phyloP scores from a whole-genome alignment of 2,329 filamentous ascomycete genomes.

The Dothistroma septosporum region DNA sequence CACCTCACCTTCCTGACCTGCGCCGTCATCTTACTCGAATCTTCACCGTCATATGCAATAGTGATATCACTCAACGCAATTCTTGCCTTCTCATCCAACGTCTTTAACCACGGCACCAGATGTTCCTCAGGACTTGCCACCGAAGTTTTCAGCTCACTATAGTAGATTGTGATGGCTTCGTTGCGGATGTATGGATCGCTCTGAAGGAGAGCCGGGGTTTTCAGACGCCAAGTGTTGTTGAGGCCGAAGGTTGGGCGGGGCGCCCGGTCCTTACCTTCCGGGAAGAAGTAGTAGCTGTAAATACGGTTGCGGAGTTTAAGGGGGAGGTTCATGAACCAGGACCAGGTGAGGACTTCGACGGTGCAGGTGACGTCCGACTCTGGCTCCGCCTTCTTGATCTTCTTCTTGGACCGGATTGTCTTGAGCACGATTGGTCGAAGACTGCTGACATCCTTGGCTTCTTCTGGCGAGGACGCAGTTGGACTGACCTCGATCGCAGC shows the following conservation, averaged over 20 bases:
- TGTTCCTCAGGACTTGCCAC: neutral
- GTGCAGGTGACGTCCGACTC: neutral
- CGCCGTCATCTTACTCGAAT: neutral
- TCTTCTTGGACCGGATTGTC: neutral
- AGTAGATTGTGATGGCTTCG: slow-evolving; percentile 6
- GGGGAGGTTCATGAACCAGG: slow-evolving; percentile 1
- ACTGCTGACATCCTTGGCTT: neutral
- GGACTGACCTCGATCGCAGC: neutral
- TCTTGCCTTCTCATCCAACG: neutral
- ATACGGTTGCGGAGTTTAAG: neutral
- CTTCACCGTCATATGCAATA: neutral
- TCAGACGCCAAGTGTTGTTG: neutral
- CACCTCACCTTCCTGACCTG: neutral
- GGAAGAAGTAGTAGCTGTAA: slow-evolving; percentile 1
- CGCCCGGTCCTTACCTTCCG: slow-evolving; percentile 3
- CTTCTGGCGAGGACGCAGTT: too few species aligned
- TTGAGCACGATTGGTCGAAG: neutral
- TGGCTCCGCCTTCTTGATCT: neutral
- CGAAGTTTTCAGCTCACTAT: neutral
- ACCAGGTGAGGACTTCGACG: slow-evolving; percentile 1
- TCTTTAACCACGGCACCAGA: neutral
- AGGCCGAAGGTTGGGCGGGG: slow-evolving; percentile 1
- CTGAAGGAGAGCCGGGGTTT: neutral
- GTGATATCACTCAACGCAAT: neutral
- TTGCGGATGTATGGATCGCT: neutral